Evolutionary conservation across 169 alveolate genomes (phyloP).

Genomic region (Hepatocystis sp.): DNA sequence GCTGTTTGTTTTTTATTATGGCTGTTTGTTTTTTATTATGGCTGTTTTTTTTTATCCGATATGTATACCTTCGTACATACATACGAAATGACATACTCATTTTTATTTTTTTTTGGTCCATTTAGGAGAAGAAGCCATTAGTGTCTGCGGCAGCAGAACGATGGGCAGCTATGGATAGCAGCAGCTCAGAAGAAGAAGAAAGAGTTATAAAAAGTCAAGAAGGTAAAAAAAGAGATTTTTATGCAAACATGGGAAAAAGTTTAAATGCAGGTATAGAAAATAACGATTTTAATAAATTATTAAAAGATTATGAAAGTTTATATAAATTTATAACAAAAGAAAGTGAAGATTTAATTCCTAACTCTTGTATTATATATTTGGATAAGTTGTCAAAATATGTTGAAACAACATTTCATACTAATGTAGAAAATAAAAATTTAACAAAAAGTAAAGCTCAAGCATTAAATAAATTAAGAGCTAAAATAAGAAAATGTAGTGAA

Average conservation of each 20-base stretch:
- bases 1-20: no score
- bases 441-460: constrained; percentile 88
- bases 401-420: constrained; percentile 76
- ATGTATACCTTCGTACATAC: no score
- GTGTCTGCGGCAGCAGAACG: constrained; percentile 76
- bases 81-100: no score
- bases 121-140: constrained; percentile 79
- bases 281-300: constrained; percentile 82
- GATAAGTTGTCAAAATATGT: constrained; percentile 76
- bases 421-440: constrained; percentile 85
- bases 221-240: constrained; percentile 87
- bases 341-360: constrained; percentile 80
- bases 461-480: constrained; percentile 87
- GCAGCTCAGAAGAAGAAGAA: constrained; percentile 87
- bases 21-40: no score
- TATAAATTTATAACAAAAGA: constrained; percentile 85
- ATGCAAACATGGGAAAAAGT: constrained; percentile 79
- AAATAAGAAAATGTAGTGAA: constrained; percentile 88
- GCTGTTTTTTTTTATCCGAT: no score
- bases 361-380: constrained; percentile 80
- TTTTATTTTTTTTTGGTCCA: constrained; percentile 74
- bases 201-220: constrained; percentile 88
- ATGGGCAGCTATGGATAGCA: constrained; percentile 86
- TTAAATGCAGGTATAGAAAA: constrained; percentile 84
- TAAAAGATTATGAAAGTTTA: constrained; percentile 87